phyloP scores from a whole-genome alignment of 768 basidiomycete genomes.

The Mycena amicta region DNA sequence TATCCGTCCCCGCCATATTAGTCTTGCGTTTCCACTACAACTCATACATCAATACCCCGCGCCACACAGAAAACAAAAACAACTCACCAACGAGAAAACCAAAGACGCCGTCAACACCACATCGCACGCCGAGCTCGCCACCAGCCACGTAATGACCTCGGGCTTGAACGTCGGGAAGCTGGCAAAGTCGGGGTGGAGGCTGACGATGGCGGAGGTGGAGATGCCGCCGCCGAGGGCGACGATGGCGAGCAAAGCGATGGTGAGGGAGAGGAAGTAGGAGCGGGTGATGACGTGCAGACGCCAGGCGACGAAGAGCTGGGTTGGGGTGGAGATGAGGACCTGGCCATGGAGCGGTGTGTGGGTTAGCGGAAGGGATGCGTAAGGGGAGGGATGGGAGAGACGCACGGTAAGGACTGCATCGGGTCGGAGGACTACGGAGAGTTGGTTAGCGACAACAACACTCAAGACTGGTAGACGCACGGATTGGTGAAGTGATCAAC shows the following conservation, averaged over 20 bases:
- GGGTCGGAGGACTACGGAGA: not conserved
- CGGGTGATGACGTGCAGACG: constrained; percentile 15
- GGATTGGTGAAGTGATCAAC: constrained; percentile 4
- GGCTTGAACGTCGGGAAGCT: constrained; percentile 5
- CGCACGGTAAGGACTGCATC: constrained; percentile 14
- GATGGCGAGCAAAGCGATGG: constrained; percentile 2
- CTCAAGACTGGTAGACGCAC: not conserved
- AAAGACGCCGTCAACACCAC: constrained; percentile 16
- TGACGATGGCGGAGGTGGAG: constrained; percentile 3
- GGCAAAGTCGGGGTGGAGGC: constrained; percentile 6
- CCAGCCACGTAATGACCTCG: constrained; percentile 18
- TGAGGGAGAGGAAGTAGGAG: constrained; percentile 7
- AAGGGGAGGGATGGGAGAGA: not conserved
- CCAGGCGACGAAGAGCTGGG: constrained; percentile 24
- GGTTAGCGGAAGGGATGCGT: not conserved
- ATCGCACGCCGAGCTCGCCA: constrained; percentile 11
- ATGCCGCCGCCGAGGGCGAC: constrained; percentile 12
- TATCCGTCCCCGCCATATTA: constrained; percentile 8
- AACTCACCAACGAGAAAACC: constrained; percentile 6
- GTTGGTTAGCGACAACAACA: not conserved
- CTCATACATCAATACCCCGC: not conserved
- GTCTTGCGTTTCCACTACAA: constrained; percentile 16
- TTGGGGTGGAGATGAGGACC: constrained; percentile 20
- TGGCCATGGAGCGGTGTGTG: not conserved
- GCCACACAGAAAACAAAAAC: not conserved